These are phyloP conservation scores for Fusarium newnesense DNA, from an alignment of 2,329 filamentous ascomycete species.

Conservation along the genomic window DNA sequence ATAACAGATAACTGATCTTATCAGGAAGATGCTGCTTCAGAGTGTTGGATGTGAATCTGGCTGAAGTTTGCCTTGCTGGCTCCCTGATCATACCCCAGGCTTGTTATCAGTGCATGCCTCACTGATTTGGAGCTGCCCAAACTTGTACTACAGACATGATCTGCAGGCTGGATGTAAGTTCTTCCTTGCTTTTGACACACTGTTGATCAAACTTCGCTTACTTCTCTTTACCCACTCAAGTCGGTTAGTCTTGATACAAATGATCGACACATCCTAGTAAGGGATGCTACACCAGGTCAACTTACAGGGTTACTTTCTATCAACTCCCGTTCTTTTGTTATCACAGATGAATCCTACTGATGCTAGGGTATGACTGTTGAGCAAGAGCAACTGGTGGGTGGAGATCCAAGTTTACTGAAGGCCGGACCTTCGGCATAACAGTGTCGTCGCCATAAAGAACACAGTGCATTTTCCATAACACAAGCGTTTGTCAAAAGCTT, in stretches of 20 bases:
- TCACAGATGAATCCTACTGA: background rate
- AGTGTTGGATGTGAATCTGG: fast-evolving
- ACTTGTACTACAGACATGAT: background rate
- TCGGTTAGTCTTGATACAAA: background rate
- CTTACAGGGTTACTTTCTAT: background rate
- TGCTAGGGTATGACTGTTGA: background rate
- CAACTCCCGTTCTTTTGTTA: background rate
- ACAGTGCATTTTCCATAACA: too few species aligned
- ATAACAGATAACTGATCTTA: background rate
- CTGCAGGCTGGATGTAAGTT: background rate
- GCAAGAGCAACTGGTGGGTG: background rate
- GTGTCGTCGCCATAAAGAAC: background rate
- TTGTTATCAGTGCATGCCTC: background rate
- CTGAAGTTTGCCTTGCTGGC: background rate
- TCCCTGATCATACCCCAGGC: background rate
- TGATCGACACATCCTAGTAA: background rate
- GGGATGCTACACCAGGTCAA: background rate
- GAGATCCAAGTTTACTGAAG: background rate
- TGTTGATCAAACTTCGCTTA: background rate
- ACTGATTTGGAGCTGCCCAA: background rate
- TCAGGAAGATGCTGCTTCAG: background rate
- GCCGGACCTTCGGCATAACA: background rate
- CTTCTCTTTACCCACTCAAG: background rate
- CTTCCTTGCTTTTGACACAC: background rate
- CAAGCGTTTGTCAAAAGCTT: too few species aligned